Base-by-base conservation (phyloP, 495 filamentous ascomycete genomes). In the Arthonia radiata region DNA sequence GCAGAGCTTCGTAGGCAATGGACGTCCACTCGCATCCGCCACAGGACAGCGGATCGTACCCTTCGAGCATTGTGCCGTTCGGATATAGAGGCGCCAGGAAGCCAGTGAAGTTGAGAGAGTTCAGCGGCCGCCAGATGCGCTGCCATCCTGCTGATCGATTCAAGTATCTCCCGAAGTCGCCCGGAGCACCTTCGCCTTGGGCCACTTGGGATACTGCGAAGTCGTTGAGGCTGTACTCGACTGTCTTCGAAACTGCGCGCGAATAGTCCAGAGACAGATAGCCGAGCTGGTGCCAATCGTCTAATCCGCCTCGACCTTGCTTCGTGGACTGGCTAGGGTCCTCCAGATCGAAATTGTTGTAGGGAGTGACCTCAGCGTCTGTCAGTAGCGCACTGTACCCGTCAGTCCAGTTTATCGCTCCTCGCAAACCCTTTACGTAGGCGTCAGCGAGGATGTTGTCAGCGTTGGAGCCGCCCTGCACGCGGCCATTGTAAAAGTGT, bases 401-500 rank as follows among this genome's bases (percentile, higher is more conserved):
- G 28, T 65, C 67, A n/a, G 54, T 46, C 71, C 73, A 79, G 38
- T 79, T 54, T 5, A 78, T 47, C n/a, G 43, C 50, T 4, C 56
- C 60, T 7, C 60, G 51, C 13, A 79, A 61, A 1, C 70, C 68
- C 31, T 78, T 78, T 18, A 78, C 61, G 33, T 67, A 78, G 1
- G 71, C 70, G 37, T 80, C 73, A 1, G 71, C 73, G 14, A 80
- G 56, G 5, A 80, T 53, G 32, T 71, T 75, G 41, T 80, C 73
- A 1, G 64, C 63, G 34, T 77, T 76, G 4, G 64, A 74, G 5
- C 73, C 73, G 4, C 71, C 77, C 47, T 80, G 72, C 1, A 56
- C 58, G 8, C 60, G 54, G 24, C 72, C 72, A 32, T 75, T 79
- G 46, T 58, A 76, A 41, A 76, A 72, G 8, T 61, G 68, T 3